Base-by-base conservation (phyloP, 768 basidiomycete genomes). In the Pulveroboletus sp. region DNA sequence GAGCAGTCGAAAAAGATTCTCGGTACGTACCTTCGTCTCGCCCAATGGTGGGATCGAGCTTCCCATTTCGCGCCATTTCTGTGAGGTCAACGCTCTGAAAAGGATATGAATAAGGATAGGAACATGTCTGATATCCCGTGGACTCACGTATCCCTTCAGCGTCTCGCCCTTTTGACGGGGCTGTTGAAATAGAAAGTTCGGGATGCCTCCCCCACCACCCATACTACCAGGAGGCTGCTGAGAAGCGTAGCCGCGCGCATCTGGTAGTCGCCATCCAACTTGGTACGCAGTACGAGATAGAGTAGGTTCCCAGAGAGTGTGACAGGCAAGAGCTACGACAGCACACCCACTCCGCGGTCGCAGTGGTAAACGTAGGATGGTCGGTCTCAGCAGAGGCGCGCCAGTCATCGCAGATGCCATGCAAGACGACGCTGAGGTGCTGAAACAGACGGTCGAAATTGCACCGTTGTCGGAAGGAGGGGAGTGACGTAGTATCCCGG, bases 11-110 rank as follows among this genome's bases (percentile, higher is more conserved):
- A 54, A 14, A 33, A 17, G 36, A 31, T 26, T 2, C 7, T 30
- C 17, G 47, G 21, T 3, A 21, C 58, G 21, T 54, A 78, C 88
- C 89, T 71, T 92, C 89, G 52, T 92, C 90, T 61, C 90, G 72
- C 3, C 93, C 93, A 66, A 96, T 96, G 6, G 82, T 85, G 1
- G 93, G 93, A 66, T 96, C 93, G 3, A 95, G 73, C 64, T 93
- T 93, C 27, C 93, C 93, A 31, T 85, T 73, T 56, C 74, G 80
- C 2, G 93, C 93, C 59, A 92, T 72, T 57, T 92, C 84, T 0
- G 91, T 96, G 26, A 94, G 68, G 60, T 95, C 93, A 2, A 83
- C 73, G 55, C 88, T 89, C 89, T 91, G 51, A 3, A 33, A 24
- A 26, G 12, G 15, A 28, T 10, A 17, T 42, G n/a, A 43, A 38